A percentile compares a stretch with the other conserved stretches of the same genome.
Evolutionary conservation across 352 stramenopile genomes (phyloP).

Genomic region (Pythium volutum): DNA sequence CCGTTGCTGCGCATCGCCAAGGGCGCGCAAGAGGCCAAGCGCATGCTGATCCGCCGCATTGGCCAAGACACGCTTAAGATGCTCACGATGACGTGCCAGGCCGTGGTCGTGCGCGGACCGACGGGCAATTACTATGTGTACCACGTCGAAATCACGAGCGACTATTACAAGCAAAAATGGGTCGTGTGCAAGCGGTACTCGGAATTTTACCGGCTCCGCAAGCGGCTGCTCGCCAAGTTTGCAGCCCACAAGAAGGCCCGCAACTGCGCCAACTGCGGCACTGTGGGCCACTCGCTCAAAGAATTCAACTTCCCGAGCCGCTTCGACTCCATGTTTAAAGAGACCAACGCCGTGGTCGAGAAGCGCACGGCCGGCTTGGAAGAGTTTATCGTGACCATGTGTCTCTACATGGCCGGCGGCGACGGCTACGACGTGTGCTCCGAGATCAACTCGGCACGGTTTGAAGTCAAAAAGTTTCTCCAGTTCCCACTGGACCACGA

Average conservation of each 20-base stretch:
- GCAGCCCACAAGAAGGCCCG: conserved; percentile 53
- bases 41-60: conserved; percentile 64
- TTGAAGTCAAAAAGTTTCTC: conserved; percentile 79
- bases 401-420: conserved; percentile 59
- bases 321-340: conserved; percentile 67
- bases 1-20: conserved; percentile 17
- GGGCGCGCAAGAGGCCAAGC: conserved; percentile 55
- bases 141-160: conserved; percentile 83
- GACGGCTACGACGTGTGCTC: conserved; percentile 50
- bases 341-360: conserved; percentile 52
- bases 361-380: conserved; percentile 66
- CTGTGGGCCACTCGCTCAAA: conserved; percentile 57
- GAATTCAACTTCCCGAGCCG: conserved; percentile 70
- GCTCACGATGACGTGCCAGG: conserved; percentile 62
- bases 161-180: conserved; percentile 89
- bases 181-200: conserved; percentile 88
- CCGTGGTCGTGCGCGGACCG: conserved; percentile 69
- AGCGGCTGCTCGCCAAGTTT: conserved; percentile 60
- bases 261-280: conserved; percentile 48
- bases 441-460: conserved; percentile 65
- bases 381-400: conserved; percentile 75
- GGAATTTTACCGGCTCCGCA: conserved; percentile 81
- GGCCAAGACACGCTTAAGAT: conserved; percentile 80
- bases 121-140: conserved; percentile 84
- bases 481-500: conserved; percentile 83